These are phyloP conservation scores for Boletus pseudopeckii DNA, from an alignment of 768 basidiomycete species.

Conservation along the genomic window DNA sequence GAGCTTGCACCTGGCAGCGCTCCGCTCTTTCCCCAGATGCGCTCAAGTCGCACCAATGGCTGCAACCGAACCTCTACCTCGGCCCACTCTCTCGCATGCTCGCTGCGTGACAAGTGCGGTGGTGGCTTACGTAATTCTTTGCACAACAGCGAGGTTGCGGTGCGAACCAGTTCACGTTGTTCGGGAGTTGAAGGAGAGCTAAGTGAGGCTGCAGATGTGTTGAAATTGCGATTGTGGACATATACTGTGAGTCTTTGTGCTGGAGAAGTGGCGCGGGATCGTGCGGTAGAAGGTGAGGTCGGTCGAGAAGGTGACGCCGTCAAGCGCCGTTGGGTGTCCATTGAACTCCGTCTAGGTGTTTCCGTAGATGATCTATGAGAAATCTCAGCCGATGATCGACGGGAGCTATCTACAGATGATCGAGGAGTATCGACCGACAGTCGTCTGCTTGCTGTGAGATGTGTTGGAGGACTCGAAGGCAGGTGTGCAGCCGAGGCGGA, in stretches of 20 bases:
- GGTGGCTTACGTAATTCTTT: constrained; percentile 64
- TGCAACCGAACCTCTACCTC: constrained; percentile 70
- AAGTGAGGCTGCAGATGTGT: constrained; percentile 58
- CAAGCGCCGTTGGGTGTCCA: constrained; percentile 27
- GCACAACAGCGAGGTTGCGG: constrained; percentile 60
- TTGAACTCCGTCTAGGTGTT: constrained; percentile 13
- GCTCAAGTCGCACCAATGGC: constrained; percentile 62
- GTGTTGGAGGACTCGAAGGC: constrained; percentile 34
- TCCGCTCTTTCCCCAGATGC: constrained; percentile 72
- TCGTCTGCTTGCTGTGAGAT: constrained; percentile 30
- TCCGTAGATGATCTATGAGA: constrained; percentile 32
- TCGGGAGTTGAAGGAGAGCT: constrained; percentile 48
- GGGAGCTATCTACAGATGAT: constrained; percentile 30
- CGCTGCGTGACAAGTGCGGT: constrained; percentile 48
- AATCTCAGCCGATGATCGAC: constrained; percentile 39
- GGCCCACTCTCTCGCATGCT: constrained; percentile 61
- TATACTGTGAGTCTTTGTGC: constrained; percentile 41
- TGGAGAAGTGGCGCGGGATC: constrained; percentile 45
- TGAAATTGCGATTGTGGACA: constrained; percentile 53
- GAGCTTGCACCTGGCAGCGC: constrained; percentile 39
- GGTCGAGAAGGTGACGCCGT: constrained; percentile 33
- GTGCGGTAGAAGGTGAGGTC: constrained; percentile 42
- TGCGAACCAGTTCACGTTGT: constrained; percentile 64
- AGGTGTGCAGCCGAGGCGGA: constrained; percentile 53
- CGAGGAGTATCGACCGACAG: constrained; percentile 25